phyloP scores from a whole-genome alignment of 1,284 basidiomycete genomes.

The Ganoderma lingzhi region DNA sequence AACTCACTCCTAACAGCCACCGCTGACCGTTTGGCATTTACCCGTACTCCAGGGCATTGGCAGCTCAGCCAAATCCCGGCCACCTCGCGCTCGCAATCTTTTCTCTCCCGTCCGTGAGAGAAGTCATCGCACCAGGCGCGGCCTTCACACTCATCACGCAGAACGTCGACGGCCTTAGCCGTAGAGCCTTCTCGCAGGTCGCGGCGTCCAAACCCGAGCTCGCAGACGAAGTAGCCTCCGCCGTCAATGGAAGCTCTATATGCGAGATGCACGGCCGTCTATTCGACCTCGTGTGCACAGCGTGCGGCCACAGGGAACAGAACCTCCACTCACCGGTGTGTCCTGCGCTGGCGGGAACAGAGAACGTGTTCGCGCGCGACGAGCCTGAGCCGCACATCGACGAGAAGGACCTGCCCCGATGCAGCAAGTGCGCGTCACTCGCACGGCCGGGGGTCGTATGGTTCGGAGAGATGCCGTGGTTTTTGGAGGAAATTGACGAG shows the following conservation, averaged over 20 bases:
- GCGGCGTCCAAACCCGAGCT: constrained; percentile 18
- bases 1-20: neutral
- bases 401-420: constrained; percentile 56
- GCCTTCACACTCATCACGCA: constrained; percentile 69
- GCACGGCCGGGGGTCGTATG: constrained; percentile 71
- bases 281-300: constrained; percentile 61
- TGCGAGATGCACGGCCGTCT: constrained; percentile 75
- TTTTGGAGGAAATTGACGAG: constrained; percentile 52
- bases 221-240: constrained; percentile 20
- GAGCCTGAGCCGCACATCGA: constrained; percentile 53
- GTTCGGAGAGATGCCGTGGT: constrained; percentile 65
- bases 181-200: constrained; percentile 42
- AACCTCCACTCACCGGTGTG: constrained; percentile 59
- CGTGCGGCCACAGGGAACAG: constrained; percentile 51
- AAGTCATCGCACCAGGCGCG: constrained; percentile 49
- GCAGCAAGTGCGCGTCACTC: constrained; percentile 57
- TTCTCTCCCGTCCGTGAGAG: constrained; percentile 48
- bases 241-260: constrained; percentile 40
- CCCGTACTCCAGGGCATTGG: constrained; percentile 48
- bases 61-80: constrained; percentile 62
- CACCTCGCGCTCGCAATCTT: constrained; percentile 60
- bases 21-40: neutral
- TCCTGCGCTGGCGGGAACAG: constrained; percentile 58
- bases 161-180: constrained; percentile 71
- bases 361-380: constrained; percentile 49